Percentiles rank a stretch among this genome's conserved stretches.
Evolutionary conservation across 305 asterid genomes (phyloP).

Genomic region (Fraxinus ornus): DNA sequence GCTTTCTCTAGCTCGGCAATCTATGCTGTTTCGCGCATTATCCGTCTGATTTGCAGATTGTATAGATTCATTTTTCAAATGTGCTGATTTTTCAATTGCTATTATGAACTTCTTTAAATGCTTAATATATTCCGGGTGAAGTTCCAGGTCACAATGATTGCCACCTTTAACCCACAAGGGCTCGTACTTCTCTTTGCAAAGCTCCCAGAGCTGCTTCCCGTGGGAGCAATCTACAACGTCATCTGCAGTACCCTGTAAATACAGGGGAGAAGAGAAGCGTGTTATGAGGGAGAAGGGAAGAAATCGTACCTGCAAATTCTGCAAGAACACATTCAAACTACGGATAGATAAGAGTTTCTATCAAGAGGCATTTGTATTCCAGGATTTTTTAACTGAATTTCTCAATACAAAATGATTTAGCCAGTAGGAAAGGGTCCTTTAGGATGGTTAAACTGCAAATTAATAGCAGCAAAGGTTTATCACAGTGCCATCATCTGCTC

Average conservation of each 20-base stretch:
- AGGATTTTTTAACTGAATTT: not conserved
- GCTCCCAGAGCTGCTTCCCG: constrained; percentile 90
- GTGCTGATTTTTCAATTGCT: constrained; percentile 74
- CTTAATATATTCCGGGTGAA: constrained; percentile 81
- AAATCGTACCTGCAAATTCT: not conserved
- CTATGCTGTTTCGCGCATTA: constrained; percentile 61
- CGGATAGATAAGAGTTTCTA: not conserved
- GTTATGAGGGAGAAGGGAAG: not conserved
- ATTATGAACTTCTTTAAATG: constrained; percentile 81
- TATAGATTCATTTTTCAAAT: constrained; percentile 40
- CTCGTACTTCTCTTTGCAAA: constrained; percentile 83
- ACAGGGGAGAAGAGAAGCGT: not conserved
- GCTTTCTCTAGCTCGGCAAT: constrained; percentile 74
- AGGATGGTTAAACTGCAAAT: not conserved
- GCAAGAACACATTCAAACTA: not conserved
- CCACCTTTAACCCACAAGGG: constrained; percentile 93
- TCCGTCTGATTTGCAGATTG: constrained; percentile 45
- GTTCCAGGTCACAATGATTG: constrained; percentile 92
- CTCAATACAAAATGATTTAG: not conserved
- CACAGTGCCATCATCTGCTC: not conserved
- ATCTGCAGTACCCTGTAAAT: constrained; percentile 76
- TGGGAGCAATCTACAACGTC: constrained; percentile 92
- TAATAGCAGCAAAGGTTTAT: constrained; percentile 1
- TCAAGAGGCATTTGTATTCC: not conserved
- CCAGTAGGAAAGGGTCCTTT: not conserved